Evolutionary conservation across 306 rosid species (phyloP), one percentile per base, ranked within the genome.

Genomic region (Rosa multiflora): DNA sequence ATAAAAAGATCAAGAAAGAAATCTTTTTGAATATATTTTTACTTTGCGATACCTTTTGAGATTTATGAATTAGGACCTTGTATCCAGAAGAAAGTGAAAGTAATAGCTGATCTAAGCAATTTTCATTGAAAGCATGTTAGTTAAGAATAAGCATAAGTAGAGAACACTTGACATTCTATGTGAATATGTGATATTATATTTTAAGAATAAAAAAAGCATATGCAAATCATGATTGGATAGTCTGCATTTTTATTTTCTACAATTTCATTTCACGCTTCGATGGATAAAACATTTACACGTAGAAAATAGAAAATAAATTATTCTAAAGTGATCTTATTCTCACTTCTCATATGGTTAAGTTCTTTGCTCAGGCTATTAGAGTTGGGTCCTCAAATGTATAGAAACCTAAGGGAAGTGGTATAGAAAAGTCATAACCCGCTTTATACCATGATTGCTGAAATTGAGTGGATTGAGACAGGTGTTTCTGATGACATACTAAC

Each of bases 1-100:
- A 52, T 4, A 23, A 15, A 64, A 18, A 40, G 2, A 26, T 14
- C 8, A 3, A 9, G 4, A 10, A n/a, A n/a, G n/a, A n/a, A n/a
- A 39, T 35, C 18, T 61, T 69, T 4, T 21, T 61, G 40, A 58
- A 20, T 10, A 11, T 42, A 68, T 11, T 68, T 42, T 68, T n/a
- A 52, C 47, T 7, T 4, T 20, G 18, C 4, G 8, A 26, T 26
- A 26, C 29, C 29, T 26, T 26, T 26, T 26, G 29, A 53, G 37
- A n/a, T 47, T 47, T 18, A 63, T 76, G 62, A 63, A 47, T 63
- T 44, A 37, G 48, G 20, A 26, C 66, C 51, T 49, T 73, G 35
- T 13, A 39, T 37, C 67, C 35, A 39, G 47, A 73, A 53, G 37
- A 73, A 73, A 52, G 56, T 10, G 37, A 73, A 73, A 52, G 56